Evolutionary conservation across 2,329 filamentous ascomycete genomes (phyloP).

Genomic region (Ceratocystis papillata): DNA sequence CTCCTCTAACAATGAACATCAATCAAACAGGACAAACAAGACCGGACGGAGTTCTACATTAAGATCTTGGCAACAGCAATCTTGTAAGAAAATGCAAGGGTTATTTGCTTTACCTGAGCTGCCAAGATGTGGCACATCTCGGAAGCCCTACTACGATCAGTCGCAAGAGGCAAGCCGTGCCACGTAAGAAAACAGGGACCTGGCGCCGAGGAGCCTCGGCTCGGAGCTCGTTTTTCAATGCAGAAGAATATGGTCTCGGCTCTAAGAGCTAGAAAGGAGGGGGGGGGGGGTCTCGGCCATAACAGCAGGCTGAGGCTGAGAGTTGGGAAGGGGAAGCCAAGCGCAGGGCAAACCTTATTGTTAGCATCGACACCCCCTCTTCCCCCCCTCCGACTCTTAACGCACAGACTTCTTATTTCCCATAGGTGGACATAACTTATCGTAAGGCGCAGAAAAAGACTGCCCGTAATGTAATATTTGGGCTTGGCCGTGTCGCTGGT

Average conservation of each 20-base stretch:
- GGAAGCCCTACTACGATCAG: not conserved
- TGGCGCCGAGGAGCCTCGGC: not conserved
- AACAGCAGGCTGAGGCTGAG: not conserved
- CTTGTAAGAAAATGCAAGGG: not conserved
- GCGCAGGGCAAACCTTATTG: slow-evolving; percentile 1
- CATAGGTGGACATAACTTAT: not conserved
- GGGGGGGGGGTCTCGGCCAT: not conserved
- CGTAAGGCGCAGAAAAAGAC: not conserved
- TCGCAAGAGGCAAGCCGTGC: not conserved
- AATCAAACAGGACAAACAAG: not conserved
- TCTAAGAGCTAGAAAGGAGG: not conserved
- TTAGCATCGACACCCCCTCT: not conserved
- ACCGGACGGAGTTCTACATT: not conserved
- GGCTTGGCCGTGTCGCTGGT: no score
- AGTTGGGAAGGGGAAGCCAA: not conserved
- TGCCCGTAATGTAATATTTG: no score
- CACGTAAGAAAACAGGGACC: not conserved
- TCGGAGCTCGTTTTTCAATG: not conserved
- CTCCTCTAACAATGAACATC: not conserved
- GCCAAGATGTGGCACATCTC: slow-evolving; percentile 4
- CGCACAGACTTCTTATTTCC: not conserved
- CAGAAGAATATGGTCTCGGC: not conserved
- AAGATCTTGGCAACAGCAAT: not conserved
- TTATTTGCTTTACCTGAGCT: not conserved
- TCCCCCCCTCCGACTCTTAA: not conserved